These are phyloP conservation scores for Elaeis guineensis DNA, from an alignment of 176 grass and related monocot species.

Conservation along the genomic window DNA sequence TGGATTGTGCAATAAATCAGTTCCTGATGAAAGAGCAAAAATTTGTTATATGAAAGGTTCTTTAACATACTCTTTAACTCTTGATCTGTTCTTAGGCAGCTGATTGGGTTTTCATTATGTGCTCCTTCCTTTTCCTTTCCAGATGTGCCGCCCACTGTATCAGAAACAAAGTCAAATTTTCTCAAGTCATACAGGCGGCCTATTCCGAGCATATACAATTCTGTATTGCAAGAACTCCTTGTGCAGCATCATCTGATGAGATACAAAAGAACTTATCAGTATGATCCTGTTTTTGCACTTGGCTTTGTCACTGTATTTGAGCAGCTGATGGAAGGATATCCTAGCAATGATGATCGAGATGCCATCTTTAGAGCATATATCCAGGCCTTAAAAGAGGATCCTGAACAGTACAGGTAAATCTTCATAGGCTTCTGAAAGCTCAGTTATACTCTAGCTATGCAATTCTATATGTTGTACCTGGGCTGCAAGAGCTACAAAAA, in stretches of 20 bases:
- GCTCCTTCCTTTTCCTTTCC: conserved; percentile 9
- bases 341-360: conserved; percentile 66
- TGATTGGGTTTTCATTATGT: neutral
- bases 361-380: conserved; percentile 78
- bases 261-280: conserved; percentile 95
- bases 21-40: no score
- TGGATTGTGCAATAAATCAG: no score
- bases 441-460: no score
- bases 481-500: no score
- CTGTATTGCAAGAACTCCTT: conserved; percentile 82
- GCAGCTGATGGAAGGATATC: conserved; percentile 93
- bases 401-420: conserved; percentile 59
- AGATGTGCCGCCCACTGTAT: conserved; percentile 81
- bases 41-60: no score
- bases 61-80: no score
- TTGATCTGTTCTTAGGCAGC: no score
- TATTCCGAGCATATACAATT: conserved; percentile 95
- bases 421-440: no score
- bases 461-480: no score
- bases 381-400: conserved; percentile 70
- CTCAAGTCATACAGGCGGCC: conserved; percentile 84
- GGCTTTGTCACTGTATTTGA: conserved; percentile 92
- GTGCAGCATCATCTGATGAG: conserved; percentile 94
- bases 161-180: conserved; percentile 81
- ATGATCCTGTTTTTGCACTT: conserved; percentile 91